Percentiles rank a stretch among this genome's conserved stretches.
Conservation (phyloP, 345 rosid genomes). For the Eucalyptus pauciflora region DNA sequence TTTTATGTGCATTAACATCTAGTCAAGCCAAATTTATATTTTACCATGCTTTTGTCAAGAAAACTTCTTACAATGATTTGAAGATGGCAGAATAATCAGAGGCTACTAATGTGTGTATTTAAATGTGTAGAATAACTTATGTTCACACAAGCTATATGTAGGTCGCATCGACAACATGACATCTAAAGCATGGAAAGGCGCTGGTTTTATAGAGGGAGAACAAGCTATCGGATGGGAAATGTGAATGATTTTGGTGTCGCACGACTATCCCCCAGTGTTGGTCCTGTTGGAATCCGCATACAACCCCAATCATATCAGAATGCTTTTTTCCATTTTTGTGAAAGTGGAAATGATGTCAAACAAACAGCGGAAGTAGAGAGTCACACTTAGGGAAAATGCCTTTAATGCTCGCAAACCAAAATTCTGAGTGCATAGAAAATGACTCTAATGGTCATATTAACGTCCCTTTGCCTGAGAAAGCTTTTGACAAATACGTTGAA, state of each 20-base stretch:
- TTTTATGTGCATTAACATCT: not conserved
- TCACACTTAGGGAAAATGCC: not conserved
- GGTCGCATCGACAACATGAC: not conserved
- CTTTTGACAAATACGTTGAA: not conserved
- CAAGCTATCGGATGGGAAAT: not conserved
- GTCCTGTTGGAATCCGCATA: not conserved
- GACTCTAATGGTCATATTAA: not conserved
- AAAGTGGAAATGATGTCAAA: not conserved
- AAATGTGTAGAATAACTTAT: not conserved
- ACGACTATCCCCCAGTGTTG: not conserved
- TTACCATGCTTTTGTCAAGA: not conserved
- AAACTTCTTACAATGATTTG: not conserved
- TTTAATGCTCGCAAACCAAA: not conserved
- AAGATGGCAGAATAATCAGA: not conserved
- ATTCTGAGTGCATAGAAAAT: not conserved
- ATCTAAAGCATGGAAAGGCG: not conserved
- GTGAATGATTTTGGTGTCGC: not conserved
- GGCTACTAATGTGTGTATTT: not conserved
- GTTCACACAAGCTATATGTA: not conserved
- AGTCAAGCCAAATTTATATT: not conserved
- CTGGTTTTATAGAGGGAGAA: not conserved
- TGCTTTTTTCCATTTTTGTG: no score
- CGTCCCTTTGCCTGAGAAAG: not conserved
- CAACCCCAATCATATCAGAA: not conserved
- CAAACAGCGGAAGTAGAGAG: not conserved